Percentiles rank a stretch among this genome's conserved stretches.
Conservation (phyloP, 441 rosid species). For the Kokia cookei region DNA sequence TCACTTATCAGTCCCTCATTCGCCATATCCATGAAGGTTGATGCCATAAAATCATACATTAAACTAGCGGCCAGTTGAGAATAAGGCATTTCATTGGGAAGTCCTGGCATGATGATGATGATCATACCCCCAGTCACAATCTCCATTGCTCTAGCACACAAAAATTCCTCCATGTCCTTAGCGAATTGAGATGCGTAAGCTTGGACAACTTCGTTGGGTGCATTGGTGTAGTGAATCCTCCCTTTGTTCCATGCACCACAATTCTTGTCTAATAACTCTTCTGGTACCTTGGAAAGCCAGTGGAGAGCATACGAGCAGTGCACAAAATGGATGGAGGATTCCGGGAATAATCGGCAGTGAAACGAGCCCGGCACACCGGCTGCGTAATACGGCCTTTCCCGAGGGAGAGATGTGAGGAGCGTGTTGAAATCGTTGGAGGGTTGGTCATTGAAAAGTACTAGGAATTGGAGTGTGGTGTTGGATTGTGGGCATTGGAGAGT, state of each 20-base stretch:
- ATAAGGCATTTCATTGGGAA: conserved; percentile 28
- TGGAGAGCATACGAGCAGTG: conserved; percentile 32
- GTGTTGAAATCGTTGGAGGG: conserved; percentile 32
- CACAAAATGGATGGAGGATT: conserved; percentile 33
- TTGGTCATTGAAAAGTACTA: conserved; percentile 32
- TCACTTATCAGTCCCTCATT: conserved; percentile 28
- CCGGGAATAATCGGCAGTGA: conserved; percentile 30
- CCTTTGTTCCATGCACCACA: conserved; percentile 42
- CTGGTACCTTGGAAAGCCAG: conserved; percentile 43
- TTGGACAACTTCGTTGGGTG: conserved; percentile 24
- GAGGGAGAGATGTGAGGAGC: conserved; percentile 36
- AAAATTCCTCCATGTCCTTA: conserved; percentile 33
- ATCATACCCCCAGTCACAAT: conserved; percentile 40
- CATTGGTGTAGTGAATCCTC: conserved; percentile 38
- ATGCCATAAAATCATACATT: conserved; percentile 34
- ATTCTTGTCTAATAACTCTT: conserved; percentile 21
- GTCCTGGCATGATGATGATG: conserved; percentile 34
- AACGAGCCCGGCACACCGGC: conserved; percentile 41
- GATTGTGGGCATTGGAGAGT: neutral
- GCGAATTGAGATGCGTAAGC: conserved; percentile 37
- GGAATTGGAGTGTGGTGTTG: conserved; percentile 12
- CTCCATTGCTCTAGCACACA: conserved; percentile 38
- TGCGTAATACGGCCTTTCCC: conserved; percentile 28
- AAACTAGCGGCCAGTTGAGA: conserved; percentile 24
- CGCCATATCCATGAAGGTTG: conserved; percentile 36